Base-by-base conservation (phyloP, 257 asterid genomes). In the Sherardia arvensis region DNA sequence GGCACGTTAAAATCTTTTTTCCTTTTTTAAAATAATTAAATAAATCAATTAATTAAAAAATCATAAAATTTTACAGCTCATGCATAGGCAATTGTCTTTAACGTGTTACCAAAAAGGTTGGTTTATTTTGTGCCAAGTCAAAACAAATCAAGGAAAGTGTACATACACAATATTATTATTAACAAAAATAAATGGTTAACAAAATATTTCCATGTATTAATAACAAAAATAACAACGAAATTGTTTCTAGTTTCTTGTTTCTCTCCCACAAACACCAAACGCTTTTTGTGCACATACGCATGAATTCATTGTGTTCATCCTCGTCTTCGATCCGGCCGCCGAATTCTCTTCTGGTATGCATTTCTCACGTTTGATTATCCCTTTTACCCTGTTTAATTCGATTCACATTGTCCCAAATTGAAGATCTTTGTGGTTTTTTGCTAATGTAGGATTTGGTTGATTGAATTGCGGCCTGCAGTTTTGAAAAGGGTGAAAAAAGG, bases 381-480 rank as follows among this genome's bases (percentile, higher is more conserved):
- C 29, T 40, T 6, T 0, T 43, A 54, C 18, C 3, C 10, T 54
- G 59, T 27, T 55, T 55, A 36, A 27, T 58, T 51, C 15, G 21
- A 33, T 65, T 51, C 65, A 43, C 91, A 76, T 80, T 83, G 77
- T 77, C 75, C 57, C 62, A 45, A 65, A 26, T 36, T 55, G 59
- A 71, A 76, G 86, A 81, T 76, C 82, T 79, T 75, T 72, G 68
- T 72, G 60, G 26, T 38, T 56, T 20, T 38, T 21, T 60, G 26
- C 26, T 10, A 17, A 3, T 54, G 34, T 76, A 83, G 86, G 92
- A 78, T 60, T 77, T 80, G 55, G 47, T 67, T 73, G 80, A 84
- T 71, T 71, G 73, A 67, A 72, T 76, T 63, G 36, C 67, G 73
- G 66, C 14, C 20, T 54, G 51, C 69, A 54, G 73, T 26, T n/a